Percentiles rank a stretch among this genome's conserved stretches.
These are phyloP conservation scores for Mortierella sp. DNA, from an alignment of 371 early-diverging fungal genomes.

Conservation along the genomic window DNA sequence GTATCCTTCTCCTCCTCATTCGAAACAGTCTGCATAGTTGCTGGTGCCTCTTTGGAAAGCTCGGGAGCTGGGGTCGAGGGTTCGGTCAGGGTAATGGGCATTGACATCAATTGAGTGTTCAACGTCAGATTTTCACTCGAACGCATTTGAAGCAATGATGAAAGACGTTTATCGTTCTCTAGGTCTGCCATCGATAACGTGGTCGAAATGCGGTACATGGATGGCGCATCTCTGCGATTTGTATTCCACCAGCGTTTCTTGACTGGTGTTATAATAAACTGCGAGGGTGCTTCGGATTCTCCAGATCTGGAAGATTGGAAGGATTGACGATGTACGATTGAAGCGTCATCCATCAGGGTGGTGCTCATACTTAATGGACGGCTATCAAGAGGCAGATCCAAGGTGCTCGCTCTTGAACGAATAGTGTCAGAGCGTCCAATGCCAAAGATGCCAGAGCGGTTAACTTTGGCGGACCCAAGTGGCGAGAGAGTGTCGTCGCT, in stretches of 20 bases:
- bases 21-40: constrained; percentile 1
- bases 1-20: neutral
- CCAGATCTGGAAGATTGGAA: constrained; percentile 54
- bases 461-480: constrained; percentile 37
- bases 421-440: constrained; percentile 38
- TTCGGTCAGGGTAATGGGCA: constrained; percentile 28
- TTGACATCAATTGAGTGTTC: constrained; percentile 21
- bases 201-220: constrained; percentile 39
- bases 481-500: neutral
- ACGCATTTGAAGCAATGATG: constrained; percentile 25
- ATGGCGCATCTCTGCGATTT: constrained; percentile 35
- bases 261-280: constrained; percentile 7
- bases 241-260: constrained; percentile 53
- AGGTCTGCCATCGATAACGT: constrained; percentile 39
- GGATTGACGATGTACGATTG: constrained; percentile 22
- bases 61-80: constrained; percentile 23
- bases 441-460: constrained; percentile 49
- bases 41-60: constrained; percentile 29
- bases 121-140: constrained; percentile 34
- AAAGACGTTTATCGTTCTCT: constrained; percentile 39
- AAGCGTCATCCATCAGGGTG: constrained; percentile 32
- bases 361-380: constrained; percentile 50
- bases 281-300: constrained; percentile 33
- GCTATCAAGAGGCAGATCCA: constrained; percentile 28
- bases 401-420: constrained; percentile 32